Base-by-base conservation (phyloP, 257 asterid genomes). In the Pogostemon cablin region DNA sequence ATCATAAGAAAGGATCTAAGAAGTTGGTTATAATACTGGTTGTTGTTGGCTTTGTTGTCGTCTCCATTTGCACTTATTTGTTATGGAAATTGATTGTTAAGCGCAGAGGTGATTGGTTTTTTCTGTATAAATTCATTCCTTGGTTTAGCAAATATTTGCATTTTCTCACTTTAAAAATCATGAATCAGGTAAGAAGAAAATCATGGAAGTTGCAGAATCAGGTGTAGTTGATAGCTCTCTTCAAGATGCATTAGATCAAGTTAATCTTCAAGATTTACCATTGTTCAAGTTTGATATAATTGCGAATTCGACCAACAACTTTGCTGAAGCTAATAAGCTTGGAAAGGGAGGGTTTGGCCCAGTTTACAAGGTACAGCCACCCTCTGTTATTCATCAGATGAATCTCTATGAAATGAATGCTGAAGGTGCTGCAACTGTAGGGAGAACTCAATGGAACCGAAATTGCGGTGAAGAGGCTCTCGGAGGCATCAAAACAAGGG, bases 391-490 rank as follows among this genome's bases (percentile, higher is more conserved):
- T 25, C 32, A 1, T 54, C 43, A 47, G 6, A 70, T 62, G 48
- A 25, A 25, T 25, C 32, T 25, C 32, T 25, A 25, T 25, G 35
- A 3, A 48, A 9, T 12, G 15, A 37, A 9, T 44, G 15, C 39
- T 47, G 35, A 44, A 17, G 39, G 40, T 7, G 41, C 72, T 20
- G 56, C 65, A 40, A n/a, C 6, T 57, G 5, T 20, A 78, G 85
- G 85, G 85, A 25, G 66, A 56, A 35, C 52, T 81, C 2, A 56
- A 69, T 11, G 86, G 83, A 3, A 60, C 54, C 49, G 83, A 81
- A 65, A 63, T 81, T 20, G 86, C 86, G 1, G 80, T 81, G 10
- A 81, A 81, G 65, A 75, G 86, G 77, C 86, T 81, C 4, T 70
- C 83, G 0, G 55, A 61, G 37, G 80, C 81, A 17, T 81, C 86